phyloP scores from a whole-genome alignment of 75 land plant genomes.

The Cunninghamia lanceolata region DNA sequence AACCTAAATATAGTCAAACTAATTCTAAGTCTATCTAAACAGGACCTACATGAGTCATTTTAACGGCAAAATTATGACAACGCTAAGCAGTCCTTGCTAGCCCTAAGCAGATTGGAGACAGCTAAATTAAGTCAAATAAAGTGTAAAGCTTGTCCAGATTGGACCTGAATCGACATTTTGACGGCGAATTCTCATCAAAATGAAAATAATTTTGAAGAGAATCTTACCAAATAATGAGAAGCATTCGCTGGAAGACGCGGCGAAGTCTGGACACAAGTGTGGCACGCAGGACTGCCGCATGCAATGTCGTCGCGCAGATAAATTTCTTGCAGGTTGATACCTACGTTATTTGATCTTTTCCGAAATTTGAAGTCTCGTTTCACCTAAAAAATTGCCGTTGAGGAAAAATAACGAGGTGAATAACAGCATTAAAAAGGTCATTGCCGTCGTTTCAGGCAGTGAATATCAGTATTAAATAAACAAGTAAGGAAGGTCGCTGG shows the following conservation, averaged over 20 bases:
- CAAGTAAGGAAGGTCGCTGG: not conserved
- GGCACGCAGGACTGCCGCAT: constrained; percentile 20
- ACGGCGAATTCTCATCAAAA: not conserved
- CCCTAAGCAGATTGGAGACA: no score
- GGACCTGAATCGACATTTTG: not conserved
- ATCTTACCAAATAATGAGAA: constrained; percentile 22
- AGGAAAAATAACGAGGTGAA: not conserved
- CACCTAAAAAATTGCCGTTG: constrained; percentile 5
- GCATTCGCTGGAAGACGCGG: constrained; percentile 15
- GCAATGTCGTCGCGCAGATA: constrained; percentile 24
- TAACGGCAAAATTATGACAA: no score
- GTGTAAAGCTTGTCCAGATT: not conserved
- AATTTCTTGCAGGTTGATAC: constrained; percentile 15
- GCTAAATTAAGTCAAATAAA: not conserved
- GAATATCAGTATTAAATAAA: no score
- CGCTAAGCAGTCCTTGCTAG: no score
- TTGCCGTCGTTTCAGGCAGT: no score
- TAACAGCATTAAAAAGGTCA: not conserved
- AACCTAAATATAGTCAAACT: no score
- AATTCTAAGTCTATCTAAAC: no score
- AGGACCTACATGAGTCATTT: no score
- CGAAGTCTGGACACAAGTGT: constrained; percentile 1
- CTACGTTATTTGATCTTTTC: constrained; percentile 8
- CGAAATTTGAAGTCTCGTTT: constrained; percentile 17
- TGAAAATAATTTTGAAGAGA: not conserved